Percentiles rank a stretch among this genome's conserved stretches.
These are phyloP conservation scores for Cicer chorassanicum DNA, from an alignment of 306 rosid species.

Conservation along the genomic window DNA sequence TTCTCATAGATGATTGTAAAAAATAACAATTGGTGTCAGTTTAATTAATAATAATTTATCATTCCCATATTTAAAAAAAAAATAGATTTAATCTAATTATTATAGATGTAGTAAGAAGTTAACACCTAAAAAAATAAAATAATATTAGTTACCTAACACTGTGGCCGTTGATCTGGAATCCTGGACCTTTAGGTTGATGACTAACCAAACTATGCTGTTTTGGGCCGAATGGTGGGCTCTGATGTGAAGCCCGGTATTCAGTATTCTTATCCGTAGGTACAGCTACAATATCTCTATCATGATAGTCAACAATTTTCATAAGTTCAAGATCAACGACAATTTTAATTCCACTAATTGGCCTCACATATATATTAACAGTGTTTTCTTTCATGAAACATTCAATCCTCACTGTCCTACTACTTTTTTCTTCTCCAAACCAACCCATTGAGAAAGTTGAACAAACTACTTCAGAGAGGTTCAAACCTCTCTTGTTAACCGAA, in stretches of 20 bases:
- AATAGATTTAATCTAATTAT: no score
- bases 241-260: conserved; percentile 36
- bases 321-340: conserved; percentile 42
- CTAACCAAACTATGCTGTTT: conserved; percentile 31
- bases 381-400: conserved; percentile 51
- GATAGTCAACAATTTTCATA: conserved; percentile 47
- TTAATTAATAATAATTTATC: no score
- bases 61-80: no score
- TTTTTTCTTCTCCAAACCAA: conserved; percentile 47
- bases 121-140: not conserved
- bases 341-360: conserved; percentile 46
- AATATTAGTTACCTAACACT: conserved; percentile 41
- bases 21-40: no score
- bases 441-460: conserved; percentile 45
- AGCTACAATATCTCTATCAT: conserved; percentile 3
- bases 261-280: conserved; percentile 44
- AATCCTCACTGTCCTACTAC: conserved; percentile 15
- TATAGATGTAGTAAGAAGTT: not conserved
- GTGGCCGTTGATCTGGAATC: conserved; percentile 48
- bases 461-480: conserved; percentile 50
- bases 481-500: conserved; percentile 47
- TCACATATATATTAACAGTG: conserved; percentile 41
- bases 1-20: no score
- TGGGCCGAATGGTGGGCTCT: conserved; percentile 46
- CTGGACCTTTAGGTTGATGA: conserved; percentile 50